These are phyloP conservation scores for Aspergillus brasiliensis DNA, from an alignment of 2,329 filamentous ascomycete genomes.

Conservation along the genomic window DNA sequence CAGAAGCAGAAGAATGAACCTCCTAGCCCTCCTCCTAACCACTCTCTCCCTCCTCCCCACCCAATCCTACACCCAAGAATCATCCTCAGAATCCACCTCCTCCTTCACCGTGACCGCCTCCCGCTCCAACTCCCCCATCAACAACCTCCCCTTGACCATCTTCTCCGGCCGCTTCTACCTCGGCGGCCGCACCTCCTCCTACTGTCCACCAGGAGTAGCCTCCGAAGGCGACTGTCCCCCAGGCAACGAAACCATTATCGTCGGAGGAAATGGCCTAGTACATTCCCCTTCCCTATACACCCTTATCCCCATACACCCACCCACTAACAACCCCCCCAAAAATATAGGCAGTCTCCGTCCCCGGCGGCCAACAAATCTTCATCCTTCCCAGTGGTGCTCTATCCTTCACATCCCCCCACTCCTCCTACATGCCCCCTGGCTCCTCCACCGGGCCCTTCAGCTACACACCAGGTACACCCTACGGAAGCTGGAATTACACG, in stretches of 20 bases:
- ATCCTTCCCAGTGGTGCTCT: constrained; percentile 57
- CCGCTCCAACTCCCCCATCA: constrained; percentile 51
- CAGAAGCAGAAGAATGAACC: background rate
- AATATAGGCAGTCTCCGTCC: constrained; percentile 53
- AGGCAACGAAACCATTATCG: constrained; percentile 51
- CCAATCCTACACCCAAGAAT: background rate
- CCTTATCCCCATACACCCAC: background rate
- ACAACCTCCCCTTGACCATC: constrained; percentile 51
- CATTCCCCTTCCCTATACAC: constrained; percentile 12
- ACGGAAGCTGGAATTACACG: constrained; percentile 34
- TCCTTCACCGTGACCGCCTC: constrained; percentile 48
- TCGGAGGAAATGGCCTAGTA: constrained; percentile 41
- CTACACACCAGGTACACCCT: constrained; percentile 30
- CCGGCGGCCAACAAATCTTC: constrained; percentile 64
- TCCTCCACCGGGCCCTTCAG: constrained; percentile 54
- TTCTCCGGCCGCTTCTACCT: constrained; percentile 51
- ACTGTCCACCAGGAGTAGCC: constrained; percentile 49
- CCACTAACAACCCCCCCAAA: background rate
- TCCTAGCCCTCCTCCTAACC: background rate
- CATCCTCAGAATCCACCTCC: background rate
- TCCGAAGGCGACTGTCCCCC: constrained; percentile 38
- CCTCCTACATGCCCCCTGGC: constrained; percentile 52
- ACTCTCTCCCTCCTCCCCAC: background rate
- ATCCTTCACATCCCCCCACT: constrained; percentile 60
- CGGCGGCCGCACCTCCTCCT: constrained; percentile 48